Base-by-base conservation (phyloP, 306 rosid species). In the Vigna unguiculata region DNA sequence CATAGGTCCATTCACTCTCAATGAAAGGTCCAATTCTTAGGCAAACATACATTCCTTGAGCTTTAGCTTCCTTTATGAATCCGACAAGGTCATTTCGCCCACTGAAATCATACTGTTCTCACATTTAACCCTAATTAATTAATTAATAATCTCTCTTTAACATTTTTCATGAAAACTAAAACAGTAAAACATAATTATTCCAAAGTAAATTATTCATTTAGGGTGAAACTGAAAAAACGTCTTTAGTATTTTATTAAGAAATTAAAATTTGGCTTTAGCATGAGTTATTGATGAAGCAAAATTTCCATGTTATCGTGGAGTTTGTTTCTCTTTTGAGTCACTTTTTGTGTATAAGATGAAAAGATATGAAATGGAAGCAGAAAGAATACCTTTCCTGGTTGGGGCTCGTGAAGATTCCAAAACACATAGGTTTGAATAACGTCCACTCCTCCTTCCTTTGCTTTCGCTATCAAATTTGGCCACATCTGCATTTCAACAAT, bases 11-110 rank as follows among this genome's bases (percentile, higher is more conserved):
- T 92, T 92, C 98, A 65, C 84, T 71, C 81, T 95, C 93, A n/a
- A 92, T 88, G 88, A 85, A 95, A 48, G 98, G 98, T 71, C 98
- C 98, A 83, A 95, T 90, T 60, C 98, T 88, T 0, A 92, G 93
- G 74, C 83, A 41, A n/a, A 80, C 96, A 71, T 92, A 89, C 0
- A 95, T 71, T 3, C 95, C 97, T 77, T 92, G 96, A 55, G 88
- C 82, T 52, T 95, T 87, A 12, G 88, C 78, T 86, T 86, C 88
- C 87, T 85, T 95, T 1, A 95, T 69, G 82, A 95, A 95, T 40
- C 78, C 34, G 36, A 94, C 90, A 62, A 94, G 58, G 77, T 94
- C 95, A 6, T 86, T 20, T 81, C 90, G 82, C 14, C 91, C 96
- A 36, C 85, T 74, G 82, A 92, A 92, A 61, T 89, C 91, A 77